These are phyloP conservation scores for Primulina eburnea DNA, from an alignment of 257 asterid species.

Conservation along the genomic window DNA sequence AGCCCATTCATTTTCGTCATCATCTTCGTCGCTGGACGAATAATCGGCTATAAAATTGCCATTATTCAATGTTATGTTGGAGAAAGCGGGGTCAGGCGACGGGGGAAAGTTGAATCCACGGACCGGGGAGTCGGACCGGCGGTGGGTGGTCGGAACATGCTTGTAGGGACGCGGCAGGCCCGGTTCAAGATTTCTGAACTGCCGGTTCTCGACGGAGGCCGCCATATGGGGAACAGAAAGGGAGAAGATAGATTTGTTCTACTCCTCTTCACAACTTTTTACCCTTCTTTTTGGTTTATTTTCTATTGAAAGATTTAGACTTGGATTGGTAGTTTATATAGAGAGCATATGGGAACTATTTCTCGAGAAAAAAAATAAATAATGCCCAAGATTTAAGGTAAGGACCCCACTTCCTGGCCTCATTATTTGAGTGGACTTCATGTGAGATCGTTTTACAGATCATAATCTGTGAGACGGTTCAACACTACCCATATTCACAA, in stretches of 20 bases:
- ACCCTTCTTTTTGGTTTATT: not conserved
- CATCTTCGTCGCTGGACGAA: constrained; percentile 49
- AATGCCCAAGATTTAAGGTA: constrained; percentile 25
- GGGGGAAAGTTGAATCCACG: constrained; percentile 45
- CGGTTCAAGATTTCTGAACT: constrained; percentile 45
- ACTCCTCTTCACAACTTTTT: constrained; percentile 25
- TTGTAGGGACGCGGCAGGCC: constrained; percentile 36
- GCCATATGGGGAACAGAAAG: constrained; percentile 46
- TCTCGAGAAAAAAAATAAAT: not conserved
- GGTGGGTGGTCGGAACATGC: constrained; percentile 26
- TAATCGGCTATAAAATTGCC: constrained; percentile 25
- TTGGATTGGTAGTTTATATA: constrained; percentile 33
- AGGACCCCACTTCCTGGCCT: not conserved
- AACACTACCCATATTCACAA: no score
- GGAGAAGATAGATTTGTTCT: not conserved
- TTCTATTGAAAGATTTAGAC: constrained; percentile 26
- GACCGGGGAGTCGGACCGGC: constrained; percentile 62
- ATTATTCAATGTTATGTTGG: constrained; percentile 6
- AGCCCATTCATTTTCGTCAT: constrained; percentile 25
- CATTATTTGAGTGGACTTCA: no score
- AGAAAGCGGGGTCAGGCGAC: constrained; percentile 22
- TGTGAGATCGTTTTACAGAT: no score
- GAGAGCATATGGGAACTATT: constrained; percentile 17
- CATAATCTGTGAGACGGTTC: no score
- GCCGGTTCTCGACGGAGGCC: constrained; percentile 72